These are phyloP conservation scores for Athelia psychrophila DNA, from an alignment of 1,284 basidiomycete genomes.

Conservation along the genomic window DNA sequence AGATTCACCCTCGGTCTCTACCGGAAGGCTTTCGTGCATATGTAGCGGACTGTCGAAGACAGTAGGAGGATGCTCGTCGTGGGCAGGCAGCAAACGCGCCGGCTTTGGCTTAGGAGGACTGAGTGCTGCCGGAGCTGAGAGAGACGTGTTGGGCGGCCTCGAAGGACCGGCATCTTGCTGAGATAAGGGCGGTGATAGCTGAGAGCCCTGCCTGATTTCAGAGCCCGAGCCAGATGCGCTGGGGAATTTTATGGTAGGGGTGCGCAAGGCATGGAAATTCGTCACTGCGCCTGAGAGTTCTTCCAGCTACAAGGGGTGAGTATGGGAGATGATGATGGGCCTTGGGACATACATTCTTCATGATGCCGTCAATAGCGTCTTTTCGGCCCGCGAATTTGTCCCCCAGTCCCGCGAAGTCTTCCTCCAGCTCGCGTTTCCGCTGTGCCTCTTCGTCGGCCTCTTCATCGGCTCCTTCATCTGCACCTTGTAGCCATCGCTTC, in stretches of 20 bases:
- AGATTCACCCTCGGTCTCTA: no score
- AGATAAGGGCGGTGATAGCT: neutral
- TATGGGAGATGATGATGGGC: neutral
- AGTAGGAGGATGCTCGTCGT: neutral
- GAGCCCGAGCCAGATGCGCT: neutral
- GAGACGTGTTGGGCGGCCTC: neutral
- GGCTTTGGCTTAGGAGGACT: neutral
- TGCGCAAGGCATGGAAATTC: constrained; percentile 55
- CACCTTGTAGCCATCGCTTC: constrained; percentile 25
- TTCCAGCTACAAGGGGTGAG: constrained; percentile 41
- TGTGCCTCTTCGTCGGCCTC: constrained; percentile 43
- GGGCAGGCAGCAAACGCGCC: neutral
- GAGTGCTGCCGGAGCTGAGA: neutral
- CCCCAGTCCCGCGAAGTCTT: constrained; percentile 63
- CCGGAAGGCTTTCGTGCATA: neutral
- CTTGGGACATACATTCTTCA: constrained; percentile 54
- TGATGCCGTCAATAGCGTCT: constrained; percentile 63
- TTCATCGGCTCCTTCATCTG: constrained; percentile 46
- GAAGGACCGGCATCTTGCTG: neutral
- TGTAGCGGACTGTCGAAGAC: neutral
- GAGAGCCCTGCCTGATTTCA: neutral
- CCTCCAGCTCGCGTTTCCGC: constrained; percentile 47
- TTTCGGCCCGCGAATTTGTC: constrained; percentile 66
- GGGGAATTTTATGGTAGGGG: constrained; percentile 46
- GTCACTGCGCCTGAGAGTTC: constrained; percentile 55